These are phyloP conservation scores for Lagenidium giganteum DNA, from an alignment of 352 stramenopile species.

Conservation along the genomic window DNA sequence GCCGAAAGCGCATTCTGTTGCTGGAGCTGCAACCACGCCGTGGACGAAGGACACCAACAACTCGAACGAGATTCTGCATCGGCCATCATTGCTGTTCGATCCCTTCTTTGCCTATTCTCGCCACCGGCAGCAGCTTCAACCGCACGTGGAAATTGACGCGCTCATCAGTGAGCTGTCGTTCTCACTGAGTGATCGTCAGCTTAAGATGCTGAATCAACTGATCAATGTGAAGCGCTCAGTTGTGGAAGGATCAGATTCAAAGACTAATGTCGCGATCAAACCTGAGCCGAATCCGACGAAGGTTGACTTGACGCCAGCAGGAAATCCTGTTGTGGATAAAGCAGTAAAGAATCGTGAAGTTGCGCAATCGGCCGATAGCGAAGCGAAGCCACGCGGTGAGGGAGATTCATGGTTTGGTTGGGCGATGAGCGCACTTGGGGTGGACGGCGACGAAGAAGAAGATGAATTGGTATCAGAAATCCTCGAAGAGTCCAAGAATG, in stretches of 20 bases:
- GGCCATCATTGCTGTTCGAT: slow-evolving; percentile 44
- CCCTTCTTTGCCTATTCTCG: slow-evolving; percentile 71
- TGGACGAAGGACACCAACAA: slow-evolving; percentile 15
- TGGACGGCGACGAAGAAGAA: slow-evolving; percentile 45
- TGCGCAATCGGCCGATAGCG: neutral
- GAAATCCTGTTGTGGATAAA: too few relatives aligned
- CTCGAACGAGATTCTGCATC: slow-evolving; percentile 10
- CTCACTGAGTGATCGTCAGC: slow-evolving; percentile 75
- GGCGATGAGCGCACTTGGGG: slow-evolving; percentile 58
- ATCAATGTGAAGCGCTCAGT: slow-evolving; percentile 9
- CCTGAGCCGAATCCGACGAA: too few relatives aligned
- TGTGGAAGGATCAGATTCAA: neutral
- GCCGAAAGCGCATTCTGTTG: slow-evolving; percentile 12
- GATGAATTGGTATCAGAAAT: slow-evolving; percentile 67
- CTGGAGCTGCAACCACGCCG: neutral
- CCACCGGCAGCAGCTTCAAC: slow-evolving; percentile 26
- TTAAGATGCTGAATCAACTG: slow-evolving; percentile 76
- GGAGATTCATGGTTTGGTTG: slow-evolving; percentile 61
- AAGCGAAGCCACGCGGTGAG: neutral
- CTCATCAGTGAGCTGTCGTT: slow-evolving; percentile 71
- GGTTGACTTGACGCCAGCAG: too few relatives aligned
- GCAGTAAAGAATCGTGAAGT: too few relatives aligned
- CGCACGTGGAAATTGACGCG: slow-evolving; percentile 63
- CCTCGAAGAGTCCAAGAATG: slow-evolving; percentile 57
- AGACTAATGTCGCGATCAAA: neutral